phyloP scores from a whole-genome alignment of 2,329 filamentous ascomycete species.

The Arthrinium phaeospermum region DNA sequence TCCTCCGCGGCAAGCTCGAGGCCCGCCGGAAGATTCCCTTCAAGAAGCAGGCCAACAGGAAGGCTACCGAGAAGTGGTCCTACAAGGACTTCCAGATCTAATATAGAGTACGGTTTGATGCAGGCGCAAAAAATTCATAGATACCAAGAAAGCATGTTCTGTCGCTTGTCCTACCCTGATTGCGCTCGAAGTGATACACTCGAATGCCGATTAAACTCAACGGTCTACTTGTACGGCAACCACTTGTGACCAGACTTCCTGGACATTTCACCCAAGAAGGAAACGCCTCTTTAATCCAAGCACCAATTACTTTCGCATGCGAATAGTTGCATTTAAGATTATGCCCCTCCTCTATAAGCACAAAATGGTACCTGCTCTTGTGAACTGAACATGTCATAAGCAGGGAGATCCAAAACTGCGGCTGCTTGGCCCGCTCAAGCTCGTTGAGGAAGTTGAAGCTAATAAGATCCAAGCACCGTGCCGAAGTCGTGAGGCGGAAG shows the following conservation, averaged over 20 bases:
- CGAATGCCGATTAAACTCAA: not conserved
- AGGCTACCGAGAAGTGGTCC: conserved; percentile 93
- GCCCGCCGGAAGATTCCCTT: conserved; percentile 78
- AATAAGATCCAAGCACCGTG: not conserved
- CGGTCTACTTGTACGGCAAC: not conserved
- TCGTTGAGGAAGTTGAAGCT: no score
- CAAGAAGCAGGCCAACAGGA: conserved; percentile 80
- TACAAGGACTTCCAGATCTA: conserved; percentile 87
- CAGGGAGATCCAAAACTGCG: not conserved
- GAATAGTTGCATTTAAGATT: not conserved
- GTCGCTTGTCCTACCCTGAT: not conserved
- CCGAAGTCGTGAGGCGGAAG: not conserved
- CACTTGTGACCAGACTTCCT: not conserved
- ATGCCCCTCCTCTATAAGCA: no score
- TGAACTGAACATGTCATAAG: no score
- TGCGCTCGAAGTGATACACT: not conserved
- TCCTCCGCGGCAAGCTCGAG: conserved; percentile 90
- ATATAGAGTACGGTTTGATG: not conserved
- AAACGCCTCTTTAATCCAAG: no score
- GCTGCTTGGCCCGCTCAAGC: no score
- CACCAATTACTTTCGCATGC: not conserved
- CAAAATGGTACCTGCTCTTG: no score
- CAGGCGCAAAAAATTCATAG: not conserved
- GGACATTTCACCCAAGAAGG: not conserved
- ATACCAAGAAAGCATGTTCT: conserved; percentile 17